phyloP scores from a whole-genome alignment of 192 early-diverging fungal species.

The Umbelopsis ramanniana region DNA sequence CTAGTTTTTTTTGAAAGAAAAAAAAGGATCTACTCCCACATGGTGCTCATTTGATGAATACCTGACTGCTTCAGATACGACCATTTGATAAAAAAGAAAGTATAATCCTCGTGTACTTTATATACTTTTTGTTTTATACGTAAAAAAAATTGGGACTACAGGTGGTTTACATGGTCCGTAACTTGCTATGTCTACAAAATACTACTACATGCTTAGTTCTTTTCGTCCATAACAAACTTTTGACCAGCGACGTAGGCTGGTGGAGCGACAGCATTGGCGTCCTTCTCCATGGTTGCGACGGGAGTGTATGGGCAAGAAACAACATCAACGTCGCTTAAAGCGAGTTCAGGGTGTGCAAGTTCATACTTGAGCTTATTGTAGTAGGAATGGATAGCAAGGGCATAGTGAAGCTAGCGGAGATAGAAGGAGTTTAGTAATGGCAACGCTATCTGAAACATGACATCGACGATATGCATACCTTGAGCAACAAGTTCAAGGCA shows the following conservation, averaged over 20 bases:
- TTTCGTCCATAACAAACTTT: conserved; percentile 38
- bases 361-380: conserved; percentile 20
- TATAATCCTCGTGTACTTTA: no score
- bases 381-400: conserved; percentile 36
- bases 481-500: conserved; percentile 36
- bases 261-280: conserved; percentile 19
- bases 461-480: conserved; percentile 19
- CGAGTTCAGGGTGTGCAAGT: not conserved
- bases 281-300: conserved; percentile 23
- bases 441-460: not conserved
- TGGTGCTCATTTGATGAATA: no score
- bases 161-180: not conserved
- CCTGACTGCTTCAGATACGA: no score
- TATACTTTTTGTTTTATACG: no score
- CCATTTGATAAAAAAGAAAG: no score
- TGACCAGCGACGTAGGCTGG: conserved; percentile 39
- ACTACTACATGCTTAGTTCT: conserved; percentile 26
- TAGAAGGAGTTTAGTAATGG: not conserved
- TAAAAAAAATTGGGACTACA: no score
- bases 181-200: conserved; percentile 12
- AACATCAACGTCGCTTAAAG: conserved; percentile 20
- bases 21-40: no score
- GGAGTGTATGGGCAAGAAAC: conserved; percentile 25
- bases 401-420: conserved; percentile 33
- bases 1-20: no score